A percentile compares a stretch with the other conserved stretches of the same genome.
Conservation (phyloP, 1,284 basidiomycete genomes). For the Polyporus tsugae region DNA sequence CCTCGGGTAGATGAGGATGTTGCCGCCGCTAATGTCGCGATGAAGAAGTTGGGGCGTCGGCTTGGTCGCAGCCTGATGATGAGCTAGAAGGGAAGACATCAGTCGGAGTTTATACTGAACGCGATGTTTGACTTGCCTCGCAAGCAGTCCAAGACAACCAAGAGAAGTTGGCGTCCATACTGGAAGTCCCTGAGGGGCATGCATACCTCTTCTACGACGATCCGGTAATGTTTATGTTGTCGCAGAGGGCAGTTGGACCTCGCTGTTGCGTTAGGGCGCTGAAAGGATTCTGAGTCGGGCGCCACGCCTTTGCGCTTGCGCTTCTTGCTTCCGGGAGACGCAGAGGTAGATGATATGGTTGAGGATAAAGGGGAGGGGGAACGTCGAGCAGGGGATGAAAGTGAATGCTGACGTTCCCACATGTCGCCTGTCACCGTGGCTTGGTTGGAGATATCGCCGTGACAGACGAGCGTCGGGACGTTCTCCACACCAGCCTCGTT, state of each 20-base stretch:
- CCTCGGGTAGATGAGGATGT: conserved; percentile 20
- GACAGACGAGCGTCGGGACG: conserved; percentile 9
- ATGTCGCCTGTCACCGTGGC: background rate
- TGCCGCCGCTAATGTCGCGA: conserved; percentile 28
- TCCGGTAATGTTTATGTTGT: conserved; percentile 20
- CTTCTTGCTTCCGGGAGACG: background rate
- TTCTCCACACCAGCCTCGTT: background rate
- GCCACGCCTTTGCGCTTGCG: background rate
- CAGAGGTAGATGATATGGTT: background rate
- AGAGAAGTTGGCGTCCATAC: background rate
- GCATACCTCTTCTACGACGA: conserved; percentile 20
- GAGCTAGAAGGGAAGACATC: conserved; percentile 13
- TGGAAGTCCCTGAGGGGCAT: conserved; percentile 7
- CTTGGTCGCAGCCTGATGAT: conserved; percentile 13
- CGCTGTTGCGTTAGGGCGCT: background rate
- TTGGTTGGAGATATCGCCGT: conserved; percentile 11
- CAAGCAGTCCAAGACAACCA: conserved; percentile 1
- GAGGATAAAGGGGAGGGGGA: background rate
- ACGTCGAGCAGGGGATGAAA: background rate
- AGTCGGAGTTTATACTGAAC: background rate
- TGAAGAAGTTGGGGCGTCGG: conserved; percentile 10
- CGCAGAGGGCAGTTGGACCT: background rate
- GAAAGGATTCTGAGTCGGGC: background rate
- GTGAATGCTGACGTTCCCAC: background rate
- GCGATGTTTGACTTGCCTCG: background rate